Base-by-base conservation (phyloP, 176 grass and related monocot genomes). In the Phoenix dactylifera region DNA sequence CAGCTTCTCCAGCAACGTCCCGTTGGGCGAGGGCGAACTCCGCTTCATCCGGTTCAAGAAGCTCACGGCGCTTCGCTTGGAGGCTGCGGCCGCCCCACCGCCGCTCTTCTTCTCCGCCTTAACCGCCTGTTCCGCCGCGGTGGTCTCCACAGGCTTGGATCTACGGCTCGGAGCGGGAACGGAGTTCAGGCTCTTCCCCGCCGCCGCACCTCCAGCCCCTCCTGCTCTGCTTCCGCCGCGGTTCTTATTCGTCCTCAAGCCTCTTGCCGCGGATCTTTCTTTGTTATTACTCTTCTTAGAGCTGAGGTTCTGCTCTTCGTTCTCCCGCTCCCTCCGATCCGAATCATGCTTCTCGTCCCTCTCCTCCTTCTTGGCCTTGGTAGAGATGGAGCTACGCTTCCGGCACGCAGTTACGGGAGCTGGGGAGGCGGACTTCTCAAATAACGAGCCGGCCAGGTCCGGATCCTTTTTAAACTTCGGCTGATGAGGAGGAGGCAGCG, bases 41-140 rank as follows among this genome's bases (percentile, higher is more conserved):
- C 85, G 79, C 20, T 87, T 95, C 72, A 95, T 82, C 77, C 91
- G 74, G 68, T 87, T 90, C 16, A 95, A 74, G 58, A 95, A 95
- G 67, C 86, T 59, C 39, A 81, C 83, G 1, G 91, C 91, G 10
- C 77, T 84, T 4, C 83, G 71, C 70, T 89, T 95, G 19, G 65
- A 67, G 0, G 60, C 52, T 0, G 71, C 20, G 16, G 75, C 26
- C 0, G 56, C 70, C 3, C 73, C 66, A 0, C 55, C 55, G 5
- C 49, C 22, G 6, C 68, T 86, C 63, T 84, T 84, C 67, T 89
- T 89, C 2, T 89, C 86, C 5, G 74, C 52, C 18, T 84, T 84
- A 60, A 61, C 73, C 17, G 49, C 16, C 66, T 16, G 57, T 6
- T 77, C 69, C 0, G 56, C 29, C 1, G 26, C 15, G 0, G 22